A percentile compares a stretch with the other conserved stretches of the same genome.
Conservation (phyloP, 495 filamentous ascomycete genomes). For the Xylaria acuta region DNA sequence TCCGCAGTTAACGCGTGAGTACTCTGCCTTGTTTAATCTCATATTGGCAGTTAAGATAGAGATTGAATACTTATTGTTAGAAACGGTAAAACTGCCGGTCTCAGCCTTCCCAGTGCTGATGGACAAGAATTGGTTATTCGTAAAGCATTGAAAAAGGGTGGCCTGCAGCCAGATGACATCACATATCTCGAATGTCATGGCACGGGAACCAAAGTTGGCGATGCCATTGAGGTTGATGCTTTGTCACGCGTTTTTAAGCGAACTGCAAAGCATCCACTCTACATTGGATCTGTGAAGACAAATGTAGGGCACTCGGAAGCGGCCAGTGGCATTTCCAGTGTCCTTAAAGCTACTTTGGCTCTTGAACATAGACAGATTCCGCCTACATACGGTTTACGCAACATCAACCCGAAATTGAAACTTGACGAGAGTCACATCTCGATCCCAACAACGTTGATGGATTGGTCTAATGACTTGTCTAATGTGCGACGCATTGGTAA, state of each 20-base stretch:
- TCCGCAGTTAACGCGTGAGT: slow-evolving; percentile 59
- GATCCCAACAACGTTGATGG: background rate
- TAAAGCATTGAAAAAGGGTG: slow-evolving; percentile 51
- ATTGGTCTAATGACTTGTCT: slow-evolving; percentile 1
- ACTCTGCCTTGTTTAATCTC: no score
- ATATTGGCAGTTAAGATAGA: no score
- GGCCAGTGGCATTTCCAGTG: slow-evolving; percentile 50
- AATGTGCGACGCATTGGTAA: no score
- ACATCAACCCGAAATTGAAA: slow-evolving; percentile 48
- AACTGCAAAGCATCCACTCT: slow-evolving; percentile 39
- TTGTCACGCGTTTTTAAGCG: slow-evolving; percentile 46
- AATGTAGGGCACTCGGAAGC: slow-evolving; percentile 52
- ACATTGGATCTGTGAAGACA: slow-evolving; percentile 57
- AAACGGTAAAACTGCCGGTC: slow-evolving; percentile 45
- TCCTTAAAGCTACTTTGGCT: slow-evolving; percentile 63
- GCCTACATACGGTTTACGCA: slow-evolving; percentile 53
- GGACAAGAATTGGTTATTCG: slow-evolving; percentile 64
- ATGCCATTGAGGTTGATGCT: slow-evolving; percentile 54
- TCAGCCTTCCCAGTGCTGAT: slow-evolving; percentile 61
- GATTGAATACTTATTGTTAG: no score
- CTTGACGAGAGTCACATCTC: slow-evolving; percentile 3
- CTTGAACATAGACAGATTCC: slow-evolving; percentile 57
- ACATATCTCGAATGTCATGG: slow-evolving; percentile 52
- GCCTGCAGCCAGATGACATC: slow-evolving; percentile 41
- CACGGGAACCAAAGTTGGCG: slow-evolving; percentile 55